Percentiles rank a stretch among this genome's conserved stretches.
phyloP scores from a whole-genome alignment of 2,329 filamentous ascomycete species.

The Albifimbria verrucaria region DNA sequence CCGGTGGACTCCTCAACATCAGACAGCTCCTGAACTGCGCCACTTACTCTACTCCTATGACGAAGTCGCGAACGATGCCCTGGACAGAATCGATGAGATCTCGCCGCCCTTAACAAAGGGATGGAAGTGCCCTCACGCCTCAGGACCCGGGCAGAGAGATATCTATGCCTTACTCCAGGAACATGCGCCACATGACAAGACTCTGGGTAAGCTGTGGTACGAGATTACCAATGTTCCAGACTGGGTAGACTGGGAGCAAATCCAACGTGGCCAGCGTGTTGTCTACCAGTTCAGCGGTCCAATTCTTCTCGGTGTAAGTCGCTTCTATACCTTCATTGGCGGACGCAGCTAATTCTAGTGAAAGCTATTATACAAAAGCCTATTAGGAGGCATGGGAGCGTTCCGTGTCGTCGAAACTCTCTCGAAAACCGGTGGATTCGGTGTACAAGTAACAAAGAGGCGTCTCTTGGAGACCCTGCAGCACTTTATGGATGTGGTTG shows the following conservation, averaged over 20 bases:
- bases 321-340: not conserved
- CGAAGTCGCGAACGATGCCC: constrained; percentile 61
- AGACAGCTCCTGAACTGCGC: constrained; percentile 54
- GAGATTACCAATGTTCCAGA: constrained; percentile 64
- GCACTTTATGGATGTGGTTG: constrained; percentile 69
- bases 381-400: constrained; percentile 71
- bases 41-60: constrained; percentile 67
- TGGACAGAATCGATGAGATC: constrained; percentile 61
- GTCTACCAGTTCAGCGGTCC: constrained; percentile 75
- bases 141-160: constrained; percentile 44
- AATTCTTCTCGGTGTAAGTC: constrained; percentile 54
- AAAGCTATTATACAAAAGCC: constrained; percentile 59
- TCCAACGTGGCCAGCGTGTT: constrained; percentile 69
- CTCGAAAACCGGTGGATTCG: constrained; percentile 71
- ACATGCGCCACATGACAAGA: constrained; percentile 53
- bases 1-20: constrained; percentile 64
- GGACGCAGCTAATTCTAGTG: not conserved
- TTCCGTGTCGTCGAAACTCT: constrained; percentile 71
- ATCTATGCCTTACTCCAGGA: constrained; percentile 61
- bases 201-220: constrained; percentile 56
- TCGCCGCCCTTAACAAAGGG: constrained; percentile 29
- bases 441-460: constrained; percentile 61
- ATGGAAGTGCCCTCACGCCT: constrained; percentile 24
- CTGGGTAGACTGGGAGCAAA: constrained; percentile 78
- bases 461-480: constrained; percentile 69